These are phyloP conservation scores for Pseudogymnoascus sp. DNA, from an alignment of 2,329 filamentous ascomycete genomes.

Conservation along the genomic window DNA sequence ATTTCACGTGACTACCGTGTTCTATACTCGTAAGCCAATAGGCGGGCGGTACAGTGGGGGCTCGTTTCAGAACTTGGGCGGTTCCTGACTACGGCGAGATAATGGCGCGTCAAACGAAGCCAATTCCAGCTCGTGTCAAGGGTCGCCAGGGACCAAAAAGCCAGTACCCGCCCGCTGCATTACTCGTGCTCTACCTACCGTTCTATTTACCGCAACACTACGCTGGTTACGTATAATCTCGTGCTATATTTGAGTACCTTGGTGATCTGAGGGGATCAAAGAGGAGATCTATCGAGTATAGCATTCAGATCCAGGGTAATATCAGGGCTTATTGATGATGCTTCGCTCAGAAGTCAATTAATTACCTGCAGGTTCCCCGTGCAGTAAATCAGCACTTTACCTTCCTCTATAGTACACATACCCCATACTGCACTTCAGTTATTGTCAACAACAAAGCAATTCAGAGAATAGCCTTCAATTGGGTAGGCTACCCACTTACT, in stretches of 20 bases:
- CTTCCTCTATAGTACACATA: not conserved
- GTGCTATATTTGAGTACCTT: not conserved
- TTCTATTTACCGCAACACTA: not conserved
- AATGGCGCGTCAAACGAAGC: not conserved
- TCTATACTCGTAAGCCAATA: not conserved
- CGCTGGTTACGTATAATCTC: too few species aligned
- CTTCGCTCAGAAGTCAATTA: not conserved
- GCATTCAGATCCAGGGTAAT: not conserved
- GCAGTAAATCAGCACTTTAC: not conserved
- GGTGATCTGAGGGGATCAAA: not conserved
- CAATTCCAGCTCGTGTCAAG: not conserved
- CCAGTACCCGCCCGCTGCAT: not conserved
- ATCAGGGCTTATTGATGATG: not conserved
- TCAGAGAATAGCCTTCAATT: not conserved
- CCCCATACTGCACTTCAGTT: not conserved
- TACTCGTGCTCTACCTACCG: not conserved
- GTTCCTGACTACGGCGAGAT: constrained; percentile 3
- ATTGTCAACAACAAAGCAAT: not conserved
- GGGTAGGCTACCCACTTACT: not conserved
- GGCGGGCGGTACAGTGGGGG: not conserved
- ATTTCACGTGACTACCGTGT: not conserved
- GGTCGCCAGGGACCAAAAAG: not conserved
- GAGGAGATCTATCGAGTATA: not conserved
- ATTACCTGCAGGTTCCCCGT: not conserved
- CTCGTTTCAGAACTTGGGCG: not conserved